Percentiles rank a stretch among this genome's conserved stretches.
These are phyloP conservation scores for Chrysochromulina parva DNA, from an alignment of 78 protist species.

Conservation along the genomic window DNA sequence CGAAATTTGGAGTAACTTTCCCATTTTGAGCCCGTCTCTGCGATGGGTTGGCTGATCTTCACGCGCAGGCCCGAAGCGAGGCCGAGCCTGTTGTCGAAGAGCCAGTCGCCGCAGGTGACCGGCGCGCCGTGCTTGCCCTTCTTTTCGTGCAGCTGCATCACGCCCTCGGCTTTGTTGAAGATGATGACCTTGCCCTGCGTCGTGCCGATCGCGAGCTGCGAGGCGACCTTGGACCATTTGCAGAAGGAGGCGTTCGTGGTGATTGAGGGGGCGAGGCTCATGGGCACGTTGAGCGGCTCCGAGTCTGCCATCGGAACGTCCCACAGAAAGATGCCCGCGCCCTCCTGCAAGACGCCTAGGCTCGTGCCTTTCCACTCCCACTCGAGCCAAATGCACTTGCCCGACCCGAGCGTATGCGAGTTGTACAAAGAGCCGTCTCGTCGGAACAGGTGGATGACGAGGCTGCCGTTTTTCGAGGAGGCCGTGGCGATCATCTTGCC, in stretches of 20 bases:
- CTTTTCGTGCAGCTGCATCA: not conserved
- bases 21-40: not conserved
- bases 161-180: not conserved
- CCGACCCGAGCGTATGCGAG: not conserved
- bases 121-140: not conserved
- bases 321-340: not conserved
- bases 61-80: not conserved
- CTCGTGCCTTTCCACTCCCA: not conserved
- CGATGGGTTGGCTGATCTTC: not conserved
- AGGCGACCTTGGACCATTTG: not conserved
- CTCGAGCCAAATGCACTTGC: not conserved
- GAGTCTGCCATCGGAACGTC: not conserved
- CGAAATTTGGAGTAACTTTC: not conserved
- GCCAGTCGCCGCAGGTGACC: slow-evolving; percentile 25
- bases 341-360: not conserved
- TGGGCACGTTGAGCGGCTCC: not conserved
- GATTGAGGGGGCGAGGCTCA: not conserved
- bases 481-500: not conserved
- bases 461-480: not conserved
- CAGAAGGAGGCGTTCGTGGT: not conserved
- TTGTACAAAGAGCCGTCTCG: not conserved
- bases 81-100: not conserved
- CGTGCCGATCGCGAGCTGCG: slow-evolving; percentile 11
- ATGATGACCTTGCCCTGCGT: not conserved
- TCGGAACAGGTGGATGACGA: not conserved